Evolutionary conservation across 78 protist genomes (phyloP), one percentile per base, ranked within the genome.

Genomic region (Bigelowiella natans): DNA sequence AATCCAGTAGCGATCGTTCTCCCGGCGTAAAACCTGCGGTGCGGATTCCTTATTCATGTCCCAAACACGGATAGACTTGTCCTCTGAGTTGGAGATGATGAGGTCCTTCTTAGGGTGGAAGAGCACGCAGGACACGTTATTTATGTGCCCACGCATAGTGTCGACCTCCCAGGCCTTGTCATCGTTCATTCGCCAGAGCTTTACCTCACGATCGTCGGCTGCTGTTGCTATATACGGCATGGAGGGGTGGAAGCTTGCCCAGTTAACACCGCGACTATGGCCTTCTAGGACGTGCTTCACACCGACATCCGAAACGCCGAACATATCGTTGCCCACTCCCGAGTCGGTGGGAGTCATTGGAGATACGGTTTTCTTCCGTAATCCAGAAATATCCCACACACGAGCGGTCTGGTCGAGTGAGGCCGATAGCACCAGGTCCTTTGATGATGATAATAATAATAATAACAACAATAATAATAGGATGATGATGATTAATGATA

Each of bases 351-450:
- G 73, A 18, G 73, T 51, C 73, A 51, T 51, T 26, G 73, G 73
- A 51, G 73, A 51, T 51, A 51, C 29, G 37, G 38, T 28, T 83
- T 83, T 83, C 31, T 39, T 82, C 89, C 89, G 38, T 39, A 92
- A 88, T 63, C 96, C 98, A 28, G 97, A 90, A 88, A 96, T 90
- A 88, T 99, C 99, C 99, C 99, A 99, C 82, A 98, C 95, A 1
- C 99, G 94, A 38, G 98, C 95, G 1, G 98, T 97, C 93, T 96
- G 97, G 90, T 99, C 99, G 36, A 99, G 96, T 36, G 99, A 98
- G 0, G 99, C 99, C 0, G 98, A 94, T 38, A 98, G 97, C 11
- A 98, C 89, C 38, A 98, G 90, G 84, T 97, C 98, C 3, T 95
- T 97, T 31, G n/a, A n/a, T n/a, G n/a, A n/a, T n/a, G 31, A 7